Evolutionary conservation across 2,329 filamentous ascomycete species (phyloP).

Genomic region (Colletotrichum orbiculare): DNA sequence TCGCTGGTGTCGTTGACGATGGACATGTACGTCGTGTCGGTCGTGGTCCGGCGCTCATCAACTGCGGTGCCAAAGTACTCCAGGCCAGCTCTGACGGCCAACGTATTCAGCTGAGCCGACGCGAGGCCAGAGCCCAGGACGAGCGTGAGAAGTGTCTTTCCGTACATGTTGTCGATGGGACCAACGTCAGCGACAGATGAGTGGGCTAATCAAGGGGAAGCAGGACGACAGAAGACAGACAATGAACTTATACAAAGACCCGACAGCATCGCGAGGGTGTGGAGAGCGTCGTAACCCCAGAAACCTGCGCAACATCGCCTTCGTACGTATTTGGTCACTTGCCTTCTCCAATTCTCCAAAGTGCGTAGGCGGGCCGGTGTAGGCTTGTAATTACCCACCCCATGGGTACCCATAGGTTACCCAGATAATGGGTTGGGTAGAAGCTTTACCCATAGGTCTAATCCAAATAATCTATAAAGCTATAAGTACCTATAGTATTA

Average conservation of each 20-base stretch:
- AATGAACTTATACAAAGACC: constrained; percentile 13
- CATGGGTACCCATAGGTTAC: too few relatives aligned
- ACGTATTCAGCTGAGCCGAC: constrained; percentile 55
- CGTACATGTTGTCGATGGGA: constrained; percentile 27
- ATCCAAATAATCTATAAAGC: too few relatives aligned
- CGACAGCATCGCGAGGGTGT: not conserved
- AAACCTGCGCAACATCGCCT: too few relatives aligned
- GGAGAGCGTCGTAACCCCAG: not conserved
- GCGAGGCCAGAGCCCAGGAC: constrained; percentile 31
- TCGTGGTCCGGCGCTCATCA: constrained; percentile 52
- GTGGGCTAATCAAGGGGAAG: not conserved
- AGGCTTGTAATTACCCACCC: too few relatives aligned
- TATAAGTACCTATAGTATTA: too few relatives aligned
- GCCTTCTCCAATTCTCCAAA: constrained; percentile 6
- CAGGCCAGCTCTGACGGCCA: constrained; percentile 63
- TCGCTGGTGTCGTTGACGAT: constrained; percentile 65
- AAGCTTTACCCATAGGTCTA: too few relatives aligned
- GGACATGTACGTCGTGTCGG: constrained; percentile 61
- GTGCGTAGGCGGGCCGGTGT: constrained; percentile 22
- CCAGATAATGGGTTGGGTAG: too few relatives aligned
- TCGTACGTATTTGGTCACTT: too few relatives aligned
- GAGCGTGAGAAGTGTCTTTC: constrained; percentile 32
- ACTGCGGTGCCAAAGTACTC: constrained; percentile 73
- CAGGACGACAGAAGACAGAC: too few relatives aligned
- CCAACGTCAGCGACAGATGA: not conserved